Conservation (phyloP, 2,329 filamentous ascomycete species). For the Pyricularia sp. region DNA sequence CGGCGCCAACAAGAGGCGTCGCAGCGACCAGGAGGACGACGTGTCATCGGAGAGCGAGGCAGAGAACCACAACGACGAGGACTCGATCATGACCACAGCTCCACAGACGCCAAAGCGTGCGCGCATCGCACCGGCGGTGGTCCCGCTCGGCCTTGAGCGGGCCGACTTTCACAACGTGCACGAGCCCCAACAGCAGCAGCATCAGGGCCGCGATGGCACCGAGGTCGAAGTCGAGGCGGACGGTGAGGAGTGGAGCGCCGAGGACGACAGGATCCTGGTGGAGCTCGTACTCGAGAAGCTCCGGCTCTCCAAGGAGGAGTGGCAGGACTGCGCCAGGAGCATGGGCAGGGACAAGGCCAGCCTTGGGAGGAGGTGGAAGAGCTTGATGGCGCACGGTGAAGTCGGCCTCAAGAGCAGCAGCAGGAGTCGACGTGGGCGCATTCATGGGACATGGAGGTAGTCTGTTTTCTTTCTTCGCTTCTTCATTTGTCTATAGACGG, state of each 20-base stretch:
- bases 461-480: background rate
- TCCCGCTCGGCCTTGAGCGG: slow-evolving; percentile 50
- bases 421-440: slow-evolving; percentile 31
- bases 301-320: slow-evolving; percentile 53
- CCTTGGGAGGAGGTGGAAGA: slow-evolving; percentile 53
- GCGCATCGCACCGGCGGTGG: slow-evolving; percentile 49
- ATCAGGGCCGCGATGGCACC: slow-evolving; percentile 17
- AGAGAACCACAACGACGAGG: slow-evolving; percentile 14
- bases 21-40: slow-evolving; percentile 34
- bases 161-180: slow-evolving; percentile 47
- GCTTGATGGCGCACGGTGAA: slow-evolving; percentile 47
- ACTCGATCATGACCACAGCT: slow-evolving; percentile 5
- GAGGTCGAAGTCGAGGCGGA: slow-evolving; percentile 34
- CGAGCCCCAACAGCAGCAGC: slow-evolving; percentile 7
- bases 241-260: slow-evolving; percentile 46
- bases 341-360: slow-evolving; percentile 48
- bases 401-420: slow-evolving; percentile 41
- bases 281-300: slow-evolving; percentile 60
- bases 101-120: slow-evolving; percentile 48
- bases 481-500: background rate
- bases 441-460: slow-evolving; percentile 49
- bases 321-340: slow-evolving; percentile 57
- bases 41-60: slow-evolving; percentile 14
- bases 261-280: slow-evolving; percentile 57
- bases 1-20: slow-evolving; percentile 44